phyloP scores from a whole-genome alignment of 371 early-diverging fungal genomes.

The Saksenaea oblongispora region DNA sequence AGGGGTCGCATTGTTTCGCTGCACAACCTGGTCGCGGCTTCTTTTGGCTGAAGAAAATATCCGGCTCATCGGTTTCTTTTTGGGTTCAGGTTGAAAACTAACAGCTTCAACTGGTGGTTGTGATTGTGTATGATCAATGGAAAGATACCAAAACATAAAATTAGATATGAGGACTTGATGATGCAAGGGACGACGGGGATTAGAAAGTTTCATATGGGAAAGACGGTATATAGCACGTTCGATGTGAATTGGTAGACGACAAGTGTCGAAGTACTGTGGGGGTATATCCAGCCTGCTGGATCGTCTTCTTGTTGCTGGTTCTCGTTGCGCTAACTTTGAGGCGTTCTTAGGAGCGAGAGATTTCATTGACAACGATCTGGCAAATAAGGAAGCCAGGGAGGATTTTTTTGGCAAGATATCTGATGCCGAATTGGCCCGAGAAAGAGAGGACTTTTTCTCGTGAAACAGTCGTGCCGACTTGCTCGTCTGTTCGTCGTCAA shows the following conservation, averaged over 20 bases:
- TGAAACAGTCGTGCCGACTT: neutral
- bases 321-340: neutral
- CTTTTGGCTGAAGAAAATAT: neutral
- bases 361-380: constrained; percentile 4
- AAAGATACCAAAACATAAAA: constrained; percentile 81
- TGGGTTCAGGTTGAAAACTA: neutral
- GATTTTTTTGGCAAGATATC: neutral
- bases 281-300: constrained; percentile 3
- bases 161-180: constrained; percentile 82
- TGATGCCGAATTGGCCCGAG: neutral
- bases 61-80: neutral
- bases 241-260: constrained; percentile 57
- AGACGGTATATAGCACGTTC: constrained; percentile 73
- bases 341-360: neutral
- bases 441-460: neutral
- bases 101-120: neutral
- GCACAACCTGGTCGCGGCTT: neutral
- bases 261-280: constrained; percentile 8
- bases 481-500: neutral
- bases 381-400: neutral
- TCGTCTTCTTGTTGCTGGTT: neutral
- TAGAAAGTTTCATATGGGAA: constrained; percentile 73
- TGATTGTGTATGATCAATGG: constrained; percentile 20
- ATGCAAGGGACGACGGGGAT: constrained; percentile 64
- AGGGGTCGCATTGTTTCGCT: neutral